Percentiles rank a stretch among this genome's conserved stretches.
phyloP scores from a whole-genome alignment of 345 rosid genomes.

The Brassica cretica region DNA sequence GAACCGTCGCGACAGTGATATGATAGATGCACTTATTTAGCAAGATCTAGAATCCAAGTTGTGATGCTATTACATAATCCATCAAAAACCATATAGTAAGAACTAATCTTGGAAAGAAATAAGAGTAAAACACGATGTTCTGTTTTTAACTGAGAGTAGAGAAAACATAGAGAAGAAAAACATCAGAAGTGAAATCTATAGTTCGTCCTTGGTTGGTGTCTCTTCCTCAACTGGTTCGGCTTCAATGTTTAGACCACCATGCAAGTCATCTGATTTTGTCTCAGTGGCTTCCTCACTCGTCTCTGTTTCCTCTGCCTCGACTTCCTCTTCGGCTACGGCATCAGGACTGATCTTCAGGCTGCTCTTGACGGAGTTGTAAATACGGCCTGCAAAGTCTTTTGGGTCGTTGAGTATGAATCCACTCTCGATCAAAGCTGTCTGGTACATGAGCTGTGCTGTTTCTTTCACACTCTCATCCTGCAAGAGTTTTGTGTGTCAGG shows the following conservation, averaged over 20 bases:
- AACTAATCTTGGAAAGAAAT: slow-evolving; percentile 24
- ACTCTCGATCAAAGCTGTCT: slow-evolving; percentile 94
- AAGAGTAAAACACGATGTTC: slow-evolving; percentile 16
- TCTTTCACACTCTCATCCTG: slow-evolving; percentile 77
- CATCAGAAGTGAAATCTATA: slow-evolving; percentile 32
- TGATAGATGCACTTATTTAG: neutral
- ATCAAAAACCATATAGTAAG: slow-evolving; percentile 9
- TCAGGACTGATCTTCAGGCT: slow-evolving; percentile 75
- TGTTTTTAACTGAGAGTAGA: slow-evolving; percentile 22
- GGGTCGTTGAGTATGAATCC: slow-evolving; percentile 79
- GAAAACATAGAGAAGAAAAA: neutral
- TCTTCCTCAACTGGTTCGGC: slow-evolving; percentile 41
- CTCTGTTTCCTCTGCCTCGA: slow-evolving; percentile 61
- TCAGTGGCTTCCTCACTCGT: slow-evolving; percentile 27
- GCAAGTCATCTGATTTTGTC: slow-evolving; percentile 41
- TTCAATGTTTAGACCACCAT: slow-evolving; percentile 31
- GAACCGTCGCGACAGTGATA: neutral
- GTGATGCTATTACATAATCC: slow-evolving; percentile 28
- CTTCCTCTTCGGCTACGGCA: slow-evolving; percentile 77
- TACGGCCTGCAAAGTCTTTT: slow-evolving; percentile 81
- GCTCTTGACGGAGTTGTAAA: slow-evolving; percentile 74
- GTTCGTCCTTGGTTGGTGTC: slow-evolving; percentile 33
- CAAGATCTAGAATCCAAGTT: slow-evolving; percentile 8
- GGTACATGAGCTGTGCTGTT: slow-evolving; percentile 88
- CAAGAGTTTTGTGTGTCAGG: neutral